Evolutionary conservation across 2,329 filamentous ascomycete species (phyloP), one percentile per base, ranked within the genome.

Genomic region (Bisporella sp.): DNA sequence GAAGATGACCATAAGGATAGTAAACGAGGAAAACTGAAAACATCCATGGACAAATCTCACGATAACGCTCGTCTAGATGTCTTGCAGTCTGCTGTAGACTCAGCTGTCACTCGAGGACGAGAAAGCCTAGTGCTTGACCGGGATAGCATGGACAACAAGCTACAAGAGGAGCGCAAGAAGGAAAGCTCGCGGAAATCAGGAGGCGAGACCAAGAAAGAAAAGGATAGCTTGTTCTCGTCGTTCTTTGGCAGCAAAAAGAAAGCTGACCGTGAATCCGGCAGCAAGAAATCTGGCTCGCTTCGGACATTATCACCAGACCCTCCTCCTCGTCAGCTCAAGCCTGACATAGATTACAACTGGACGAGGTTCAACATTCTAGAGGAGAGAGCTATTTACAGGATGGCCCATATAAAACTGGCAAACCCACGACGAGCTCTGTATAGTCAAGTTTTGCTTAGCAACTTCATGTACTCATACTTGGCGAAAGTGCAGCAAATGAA

Each of bases 401-500:
- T 99, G 89, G 93, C 93, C 13, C 93, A 99, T 66, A 95, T 97
- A 71, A 99, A 99, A 69, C 81, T 99, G 54, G 93, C 93, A n/a
- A 97, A 99, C 65, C 93, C 93, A 37, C 84, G 92, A 42, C 85
- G 93, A 50, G 87, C 92, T 40, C 72, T 99, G 47, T 86, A 95
- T 64, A 96, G 92, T 53, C 93, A 99, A 68, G 93, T 99, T 28
- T 75, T 99, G 52, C 79, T 99, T 59, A 96, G 91, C 70, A 99
- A 99, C 68, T 99, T 99, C 70, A 99, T 99, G 93, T 99, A 99
- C 72, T 93, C 90, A 51, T 99, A 99, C 67, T 79, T 99, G 57
- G 93, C 93, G 55, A 99, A 97, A 68, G 93, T 99, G 43, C 93
- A 99, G 70, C 90, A 95, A 63, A 96, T 96, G 89, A 93, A 99